A percentile compares a stretch with the other conserved stretches of the same genome.
Conservation (phyloP, 2,329 filamentous ascomycete genomes). For the Xylariaceae sp. region DNA sequence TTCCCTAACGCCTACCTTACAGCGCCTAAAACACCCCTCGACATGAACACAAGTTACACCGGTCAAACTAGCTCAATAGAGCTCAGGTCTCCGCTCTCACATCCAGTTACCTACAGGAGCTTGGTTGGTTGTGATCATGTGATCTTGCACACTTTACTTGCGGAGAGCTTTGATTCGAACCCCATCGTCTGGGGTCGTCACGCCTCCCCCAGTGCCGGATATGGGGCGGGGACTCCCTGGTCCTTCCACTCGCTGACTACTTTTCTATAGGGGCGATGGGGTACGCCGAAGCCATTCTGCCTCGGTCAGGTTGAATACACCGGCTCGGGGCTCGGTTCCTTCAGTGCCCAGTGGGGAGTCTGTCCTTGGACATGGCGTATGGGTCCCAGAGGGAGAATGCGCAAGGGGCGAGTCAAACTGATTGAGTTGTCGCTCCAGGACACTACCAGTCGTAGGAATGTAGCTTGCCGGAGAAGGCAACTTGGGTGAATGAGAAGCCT, state of each 20-base stretch:
- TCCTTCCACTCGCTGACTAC: conserved; percentile 11
- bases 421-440: conserved; percentile 30
- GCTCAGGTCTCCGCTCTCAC: conserved; percentile 10
- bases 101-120: conserved; percentile 27
- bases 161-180: neutral
- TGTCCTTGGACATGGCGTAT: conserved; percentile 12
- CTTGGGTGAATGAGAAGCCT: conserved; percentile 23
- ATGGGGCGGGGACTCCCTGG: conserved; percentile 26
- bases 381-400: conserved; percentile 18
- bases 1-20: neutral
- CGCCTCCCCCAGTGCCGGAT: neutral
- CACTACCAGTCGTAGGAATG: conserved; percentile 32
- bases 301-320: conserved; percentile 27
- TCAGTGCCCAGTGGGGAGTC: conserved; percentile 9
- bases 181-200: neutral
- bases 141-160: neutral
- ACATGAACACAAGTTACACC: neutral
- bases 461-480: conserved; percentile 31
- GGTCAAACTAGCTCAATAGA: neutral
- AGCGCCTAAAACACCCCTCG: neutral
- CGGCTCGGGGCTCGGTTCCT: conserved; percentile 3
- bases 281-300: conserved; percentile 32
- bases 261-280: conserved; percentile 27
- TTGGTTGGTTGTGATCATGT: conserved; percentile 3
- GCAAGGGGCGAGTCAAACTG: conserved; percentile 27